Conservation (phyloP, 129 eudicot genomes). For the Centrapalus pauciflorus region DNA sequence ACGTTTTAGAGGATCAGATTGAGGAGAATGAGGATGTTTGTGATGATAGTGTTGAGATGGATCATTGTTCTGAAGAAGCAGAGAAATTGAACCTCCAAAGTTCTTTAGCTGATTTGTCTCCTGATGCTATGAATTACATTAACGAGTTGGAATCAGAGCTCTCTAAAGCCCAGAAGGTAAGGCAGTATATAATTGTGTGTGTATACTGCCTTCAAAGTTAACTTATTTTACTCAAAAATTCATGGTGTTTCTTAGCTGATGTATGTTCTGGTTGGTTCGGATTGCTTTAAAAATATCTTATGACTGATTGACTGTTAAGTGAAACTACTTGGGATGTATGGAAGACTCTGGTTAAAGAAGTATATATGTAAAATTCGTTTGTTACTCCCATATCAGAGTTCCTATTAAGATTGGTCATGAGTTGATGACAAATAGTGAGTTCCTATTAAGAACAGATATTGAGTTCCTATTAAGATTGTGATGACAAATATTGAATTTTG, state of each 20-base stretch:
- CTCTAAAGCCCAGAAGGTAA: slow-evolving; percentile 47
- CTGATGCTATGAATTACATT: slow-evolving; percentile 50
- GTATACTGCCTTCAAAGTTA: background rate
- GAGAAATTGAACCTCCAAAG: slow-evolving; percentile 22
- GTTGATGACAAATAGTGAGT: no score
- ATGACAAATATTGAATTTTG: background rate
- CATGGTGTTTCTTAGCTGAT: background rate
- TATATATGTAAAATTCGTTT: no score
- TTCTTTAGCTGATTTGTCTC: slow-evolving; percentile 47
- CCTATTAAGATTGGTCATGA: no score
- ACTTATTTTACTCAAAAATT: background rate
- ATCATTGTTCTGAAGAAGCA: slow-evolving; percentile 13
- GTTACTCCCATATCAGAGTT: no score
- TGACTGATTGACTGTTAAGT: background rate
- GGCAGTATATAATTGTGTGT: background rate
- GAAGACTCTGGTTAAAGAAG: no score
- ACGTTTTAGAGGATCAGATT: slow-evolving; percentile 17
- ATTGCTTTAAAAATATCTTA: background rate
- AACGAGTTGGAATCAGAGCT: slow-evolving; percentile 61
- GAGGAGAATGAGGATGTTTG: slow-evolving; percentile 23
- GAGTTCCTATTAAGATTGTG: background rate
- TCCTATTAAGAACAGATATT: no score
- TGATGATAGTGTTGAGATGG: slow-evolving; percentile 15
- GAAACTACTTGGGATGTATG: no score
- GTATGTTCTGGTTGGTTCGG: background rate